These are phyloP conservation scores for Schizophyllum amplum DNA, from an alignment of 1,284 basidiomycete species.

Conservation along the genomic window DNA sequence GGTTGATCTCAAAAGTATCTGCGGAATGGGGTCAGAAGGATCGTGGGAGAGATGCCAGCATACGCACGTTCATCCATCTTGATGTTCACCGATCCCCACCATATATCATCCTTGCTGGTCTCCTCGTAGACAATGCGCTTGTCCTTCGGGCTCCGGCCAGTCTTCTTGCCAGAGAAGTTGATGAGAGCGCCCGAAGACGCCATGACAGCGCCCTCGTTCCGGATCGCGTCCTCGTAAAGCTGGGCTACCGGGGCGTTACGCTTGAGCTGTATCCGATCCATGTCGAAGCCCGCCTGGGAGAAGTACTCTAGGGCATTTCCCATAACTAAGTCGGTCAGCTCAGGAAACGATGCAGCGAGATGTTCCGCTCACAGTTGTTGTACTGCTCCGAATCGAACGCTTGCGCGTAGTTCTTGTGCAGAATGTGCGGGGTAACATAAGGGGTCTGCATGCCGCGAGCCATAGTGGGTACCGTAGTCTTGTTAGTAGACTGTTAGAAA, in stretches of 20 bases:
- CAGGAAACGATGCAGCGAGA: conserved; percentile 1
- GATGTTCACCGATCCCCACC: conserved; percentile 99
- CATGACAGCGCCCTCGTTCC: conserved; percentile 97
- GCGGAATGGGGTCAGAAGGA: conserved; percentile 3
- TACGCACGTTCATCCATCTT: conserved; percentile 93
- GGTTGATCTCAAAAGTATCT: conserved; percentile 99
- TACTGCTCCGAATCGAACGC: conserved; percentile 53
- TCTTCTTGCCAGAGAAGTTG: conserved; percentile 99
- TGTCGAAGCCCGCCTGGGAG: conserved; percentile 99
- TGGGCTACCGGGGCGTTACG: conserved; percentile 94
- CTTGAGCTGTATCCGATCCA: conserved; percentile 83
- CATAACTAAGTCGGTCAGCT: conserved; percentile 47
- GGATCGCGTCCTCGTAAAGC: conserved; percentile 97
- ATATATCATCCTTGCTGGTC: conserved; percentile 94
- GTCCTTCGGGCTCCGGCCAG: conserved; percentile 96
- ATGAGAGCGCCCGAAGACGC: conserved; percentile 94
- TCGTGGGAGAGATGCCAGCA: conserved; percentile 6
- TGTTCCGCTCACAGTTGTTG: conserved; percentile 43
- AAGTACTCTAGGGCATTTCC: conserved; percentile 94
- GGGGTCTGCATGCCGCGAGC: conserved; percentile 60
- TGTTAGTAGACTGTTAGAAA: conserved; percentile 10
- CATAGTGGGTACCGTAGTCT: conserved; percentile 29
- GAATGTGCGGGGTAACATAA: conserved; percentile 79
- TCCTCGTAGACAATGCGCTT: conserved; percentile 99
- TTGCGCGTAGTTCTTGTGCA: conserved; percentile 76